Conservation (phyloP, 2,329 filamentous ascomycete genomes). For the Didymella sp. region DNA sequence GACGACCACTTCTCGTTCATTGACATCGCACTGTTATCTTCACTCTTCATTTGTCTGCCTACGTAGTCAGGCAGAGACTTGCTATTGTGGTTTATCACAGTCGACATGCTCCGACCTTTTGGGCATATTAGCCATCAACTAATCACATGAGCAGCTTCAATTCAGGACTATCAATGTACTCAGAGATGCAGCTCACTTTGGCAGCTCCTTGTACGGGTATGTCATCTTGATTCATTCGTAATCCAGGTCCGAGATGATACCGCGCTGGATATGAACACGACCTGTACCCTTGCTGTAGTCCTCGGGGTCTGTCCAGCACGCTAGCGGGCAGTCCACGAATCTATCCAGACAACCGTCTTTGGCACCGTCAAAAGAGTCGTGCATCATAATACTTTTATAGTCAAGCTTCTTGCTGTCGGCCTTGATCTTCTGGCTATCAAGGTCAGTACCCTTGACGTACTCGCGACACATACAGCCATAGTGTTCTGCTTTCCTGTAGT, state of each 20-base stretch:
- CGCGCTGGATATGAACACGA: background rate
- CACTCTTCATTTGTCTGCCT: no score
- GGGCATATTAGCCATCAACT: no score
- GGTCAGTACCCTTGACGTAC: background rate
- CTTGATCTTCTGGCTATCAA: background rate
- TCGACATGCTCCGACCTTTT: no score
- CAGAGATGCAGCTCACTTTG: background rate
- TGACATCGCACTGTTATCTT: no score
- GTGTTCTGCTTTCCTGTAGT: background rate
- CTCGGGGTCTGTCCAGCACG: background rate
- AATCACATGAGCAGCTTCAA: background rate
- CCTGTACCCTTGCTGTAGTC: background rate
- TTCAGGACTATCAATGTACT: background rate
- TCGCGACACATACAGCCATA: background rate
- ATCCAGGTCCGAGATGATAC: background rate
- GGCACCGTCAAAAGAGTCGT: background rate
- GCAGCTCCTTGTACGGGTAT: slow-evolving; percentile 4
- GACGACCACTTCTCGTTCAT: background rate
- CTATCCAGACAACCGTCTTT: background rate
- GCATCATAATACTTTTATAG: slow-evolving; percentile 5
- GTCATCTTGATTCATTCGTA: background rate
- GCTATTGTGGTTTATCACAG: no score
- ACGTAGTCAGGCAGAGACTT: no score
- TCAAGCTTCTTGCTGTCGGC: slow-evolving; percentile 1
- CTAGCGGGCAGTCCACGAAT: slow-evolving; percentile 3